Base-by-base conservation (phyloP, 768 basidiomycete genomes). In the Phaeolepiota aurea region DNA sequence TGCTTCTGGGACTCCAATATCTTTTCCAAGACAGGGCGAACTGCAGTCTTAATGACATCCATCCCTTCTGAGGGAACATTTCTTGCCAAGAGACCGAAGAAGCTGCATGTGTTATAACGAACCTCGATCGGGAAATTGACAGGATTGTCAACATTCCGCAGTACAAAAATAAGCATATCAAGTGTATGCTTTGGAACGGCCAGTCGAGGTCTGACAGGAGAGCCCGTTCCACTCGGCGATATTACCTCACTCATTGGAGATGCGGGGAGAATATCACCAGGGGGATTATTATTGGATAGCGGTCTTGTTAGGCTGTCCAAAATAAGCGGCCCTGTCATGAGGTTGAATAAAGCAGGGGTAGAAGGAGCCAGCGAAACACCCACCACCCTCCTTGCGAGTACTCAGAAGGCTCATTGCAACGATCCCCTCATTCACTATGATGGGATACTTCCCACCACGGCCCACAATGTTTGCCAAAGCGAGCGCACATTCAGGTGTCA, bases 401-500 rank as follows among this genome's bases (percentile, higher is more conserved):
- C 79, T 79, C 43, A 97, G 59, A 37, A 97, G 57, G 31, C 82
- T 87, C 44, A 94, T 61, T 3, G 87, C 87, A 32, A 96, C 76
- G 15, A 93, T 69, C 2, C 83, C 87, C 58, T 98, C 94, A 49
- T 91, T 94, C 40, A 96, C 74, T 21, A 98, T 69, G 30, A 90
- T 68, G 1, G 87, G 83, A 54, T 89, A 90, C 54, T 80, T 83
- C 46, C 71, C 76, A 54, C 87, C 88, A 46, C 82, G 72, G 18
- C 76, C 76, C 13, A 93, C 68, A 42, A 96, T 75, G 41, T 72
- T 77, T 1, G 79, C 74, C 21, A 98, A 68, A 19, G 78, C 73
- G 3, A 69, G 68, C 0, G 77, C 74, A 43, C 74, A 76, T 13
- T 77, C 68, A n/a, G 62, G 54, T 11, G 67, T 76, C 21, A 72